Evolutionary conservation across 352 stramenopile species (phyloP), one percentile per base, ranked within the genome.

Genomic region (Lagenidium giganteum): DNA sequence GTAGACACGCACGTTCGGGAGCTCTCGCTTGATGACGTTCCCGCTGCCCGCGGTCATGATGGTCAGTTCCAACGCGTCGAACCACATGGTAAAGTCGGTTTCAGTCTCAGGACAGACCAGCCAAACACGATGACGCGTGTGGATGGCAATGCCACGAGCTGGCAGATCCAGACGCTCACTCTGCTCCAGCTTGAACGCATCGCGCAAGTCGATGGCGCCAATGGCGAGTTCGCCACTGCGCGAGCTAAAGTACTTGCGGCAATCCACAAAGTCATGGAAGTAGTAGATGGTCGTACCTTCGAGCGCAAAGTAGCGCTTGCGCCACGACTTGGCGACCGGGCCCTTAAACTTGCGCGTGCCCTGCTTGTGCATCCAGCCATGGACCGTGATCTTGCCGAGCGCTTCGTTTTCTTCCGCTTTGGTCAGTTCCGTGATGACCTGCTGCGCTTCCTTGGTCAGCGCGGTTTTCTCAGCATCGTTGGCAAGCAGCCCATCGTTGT

Each of bases 341-440:
- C 78, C 78, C 46, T 86, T 87, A 46, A 89, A 87, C 63, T 77
- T 84, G 46, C 80, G 74, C 49, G 71, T 82, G 32, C 76, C 80
- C 48, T 89, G 76, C 64, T 88, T 91, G 63, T 91, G 74, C 75
- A 91, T 91, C 72, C 73, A 91, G 11, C 78, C 78, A 55, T 89
- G 77, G 33, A 88, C 70, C 33, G 66, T 63, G 62, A 93, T 88
- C 41, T 64, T 72, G 48, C 71, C 77, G 47, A 83, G 51, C 49
- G 54, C 54, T 38, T 71, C 64, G 45, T 14, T 47, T 29, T 75
- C 64, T 4, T 70, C 61, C 42, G 53, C 56, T 47, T 87, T 87
- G 17, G 74, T 87, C 18, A 87, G 61, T 58, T 84, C 75, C 31
- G 67, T 67, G 54, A 87, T 83, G 39, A 67, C 63, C 21, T 66